Conservation (phyloP, 148 eudicot species). For the Pharnaceum exiguum region DNA sequence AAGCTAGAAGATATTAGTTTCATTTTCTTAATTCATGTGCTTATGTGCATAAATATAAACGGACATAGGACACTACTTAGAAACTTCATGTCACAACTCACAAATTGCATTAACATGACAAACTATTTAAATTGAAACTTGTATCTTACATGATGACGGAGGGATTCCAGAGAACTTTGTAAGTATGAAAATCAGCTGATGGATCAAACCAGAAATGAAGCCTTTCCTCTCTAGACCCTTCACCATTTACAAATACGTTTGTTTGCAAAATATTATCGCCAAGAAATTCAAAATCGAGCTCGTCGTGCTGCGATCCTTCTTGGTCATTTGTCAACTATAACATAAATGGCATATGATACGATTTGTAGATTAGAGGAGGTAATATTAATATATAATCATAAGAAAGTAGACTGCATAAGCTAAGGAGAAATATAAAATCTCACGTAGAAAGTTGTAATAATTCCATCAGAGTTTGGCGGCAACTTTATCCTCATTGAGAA, state of each 20-base stretch:
- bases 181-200: conserved; percentile 19
- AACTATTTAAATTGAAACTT: background rate
- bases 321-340: conserved; percentile 3
- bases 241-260: conserved; percentile 9
- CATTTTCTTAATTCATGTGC: too few relatives aligned
- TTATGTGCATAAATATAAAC: too few relatives aligned
- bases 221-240: conserved; percentile 11
- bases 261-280: conserved; percentile 5
- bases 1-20: too few relatives aligned
- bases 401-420: too few relatives aligned
- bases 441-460: conserved; percentile 7
- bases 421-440: background rate
- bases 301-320: conserved; percentile 12
- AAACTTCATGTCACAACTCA: too few relatives aligned
- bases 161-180: conserved; percentile 16
- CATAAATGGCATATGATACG: too few relatives aligned
- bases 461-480: conserved; percentile 9
- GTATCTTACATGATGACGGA: conserved; percentile 5
- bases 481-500: conserved; percentile 16
- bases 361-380: too few relatives aligned
- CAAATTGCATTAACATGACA: too few relatives aligned
- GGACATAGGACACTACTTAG: too few relatives aligned
- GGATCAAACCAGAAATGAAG: conserved; percentile 19
- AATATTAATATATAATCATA: too few relatives aligned
- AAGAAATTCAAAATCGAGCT: conserved; percentile 18